Percentiles rank a stretch among this genome's conserved stretches.
Conservation (phyloP, 371 early-diverging fungal genomes). For the Saksenaea vasiformis region DNA sequence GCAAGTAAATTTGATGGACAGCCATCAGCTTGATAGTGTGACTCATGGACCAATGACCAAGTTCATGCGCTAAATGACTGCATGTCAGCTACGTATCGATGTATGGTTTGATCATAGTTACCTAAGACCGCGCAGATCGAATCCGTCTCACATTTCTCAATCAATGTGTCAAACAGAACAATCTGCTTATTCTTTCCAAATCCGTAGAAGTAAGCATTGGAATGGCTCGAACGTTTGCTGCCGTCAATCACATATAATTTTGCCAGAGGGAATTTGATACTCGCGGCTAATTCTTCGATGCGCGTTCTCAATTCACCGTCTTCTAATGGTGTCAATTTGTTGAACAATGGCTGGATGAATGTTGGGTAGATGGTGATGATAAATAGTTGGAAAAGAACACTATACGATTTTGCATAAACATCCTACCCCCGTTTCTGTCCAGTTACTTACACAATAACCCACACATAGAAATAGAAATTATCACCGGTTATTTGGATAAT, state of each 20-base stretch:
- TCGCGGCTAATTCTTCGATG: slow-evolving; percentile 86
- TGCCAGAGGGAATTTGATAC: slow-evolving; percentile 91
- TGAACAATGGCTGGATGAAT: slow-evolving; percentile 97
- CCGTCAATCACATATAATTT: slow-evolving; percentile 97
- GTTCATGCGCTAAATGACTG: slow-evolving; percentile 77
- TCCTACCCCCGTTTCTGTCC: background rate
- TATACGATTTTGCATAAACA: slow-evolving; percentile 16
- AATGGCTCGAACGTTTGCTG: slow-evolving; percentile 91
- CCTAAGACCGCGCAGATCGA: slow-evolving; percentile 95
- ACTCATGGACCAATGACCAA: slow-evolving; percentile 95
- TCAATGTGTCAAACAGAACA: slow-evolving; percentile 95
- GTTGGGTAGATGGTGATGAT: slow-evolving; percentile 94
- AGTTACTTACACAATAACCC: slow-evolving; percentile 77
- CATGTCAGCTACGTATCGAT: background rate
- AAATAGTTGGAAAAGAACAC: slow-evolving; percentile 85
- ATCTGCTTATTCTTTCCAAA: slow-evolving; percentile 97
- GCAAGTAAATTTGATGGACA: slow-evolving; percentile 75
- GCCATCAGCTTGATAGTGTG: slow-evolving; percentile 82
- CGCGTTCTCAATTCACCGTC: slow-evolving; percentile 83
- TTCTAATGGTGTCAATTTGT: slow-evolving; percentile 91
- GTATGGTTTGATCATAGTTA: slow-evolving; percentile 21
- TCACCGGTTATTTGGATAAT: slow-evolving; percentile 84
- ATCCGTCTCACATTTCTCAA: slow-evolving; percentile 82
- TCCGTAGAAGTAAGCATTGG: slow-evolving; percentile 98
- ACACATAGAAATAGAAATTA: slow-evolving; percentile 87